Evolutionary conservation across 1,284 basidiomycete genomes (phyloP), one percentile per base, ranked within the genome.

Genomic region (Leccinum huronense): DNA sequence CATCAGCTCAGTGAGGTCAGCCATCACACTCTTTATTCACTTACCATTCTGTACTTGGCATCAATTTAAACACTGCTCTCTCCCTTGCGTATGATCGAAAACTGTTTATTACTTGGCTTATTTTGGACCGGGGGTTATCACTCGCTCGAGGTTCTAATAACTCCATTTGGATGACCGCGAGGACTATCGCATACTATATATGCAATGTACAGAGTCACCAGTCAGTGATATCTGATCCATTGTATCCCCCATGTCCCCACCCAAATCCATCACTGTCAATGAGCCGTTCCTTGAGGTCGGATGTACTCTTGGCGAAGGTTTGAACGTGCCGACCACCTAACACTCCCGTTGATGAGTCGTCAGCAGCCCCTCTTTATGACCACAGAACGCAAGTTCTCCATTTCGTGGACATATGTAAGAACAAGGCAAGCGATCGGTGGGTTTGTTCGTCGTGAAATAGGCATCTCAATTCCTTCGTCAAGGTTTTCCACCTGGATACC

Each of bases 221-320:
- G 55, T 60, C 27, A n/a, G 54, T 55, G 31, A 45, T 40, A 11
- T 59, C 55, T 42, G 56, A 13, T 58, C 40, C 23, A 30, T 42
- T 33, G 38, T 30, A 19, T 64, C 55, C 42, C 36, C 36, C 59
- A 70, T 71, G 66, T 61, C 68, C 31, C 56, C 56, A 14, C 34
- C 38, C 40, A 65, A 66, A 59, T 68, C 59, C 23, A 70, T 82
- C 51, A 66, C 65, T 27, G 71, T 80, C 23, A 69, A 73, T n/a
- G 70, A 77, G 58, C 85, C 87, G 14, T 78, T 88, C 69, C 75
- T 87, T 58, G 76, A 79, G 68, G 79, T 84, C 53, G 83, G 82
- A n/a, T 89, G 86, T 67, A 81, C 76, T 14, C 76, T 89, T 38
- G 88, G 87, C 62, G 86, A 90, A 86, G 86, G 88, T 87, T 68